Evolutionary conservation across 2,329 filamentous ascomycete species (phyloP), one percentile per base, ranked within the genome.

Genomic region (Coleophoma cylindrospora): DNA sequence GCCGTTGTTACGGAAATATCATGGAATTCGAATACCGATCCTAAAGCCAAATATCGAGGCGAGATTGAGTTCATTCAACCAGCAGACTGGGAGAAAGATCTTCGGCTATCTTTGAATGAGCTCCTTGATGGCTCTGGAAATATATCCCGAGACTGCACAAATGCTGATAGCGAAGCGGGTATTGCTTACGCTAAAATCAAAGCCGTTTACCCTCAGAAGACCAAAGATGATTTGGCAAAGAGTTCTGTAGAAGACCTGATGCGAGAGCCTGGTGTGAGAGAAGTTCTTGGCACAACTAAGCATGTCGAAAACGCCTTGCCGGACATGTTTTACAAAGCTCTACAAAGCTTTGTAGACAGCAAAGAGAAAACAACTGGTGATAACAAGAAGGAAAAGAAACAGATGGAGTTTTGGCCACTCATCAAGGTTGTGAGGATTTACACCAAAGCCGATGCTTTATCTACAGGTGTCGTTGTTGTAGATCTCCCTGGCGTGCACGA

Each of bases 401-500:
- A 54, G 68, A 68, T 53, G 73, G 55, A 64, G 2, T 56, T 60
- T 1, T 74, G 70, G 70, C 70, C 70, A 0, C 54, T 74, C 0
- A 65, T 74, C 3, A 56, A 65, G 0, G 50, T 61, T 0, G 70
- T 73, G 3, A 58, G 63, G 2, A 66, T 80, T 1, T 79, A 69
- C 48, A 66, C 70, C 7, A 75, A 71, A 48, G 66, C 74, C 0
- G 58, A 69, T 0, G 70, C 76, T 0, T 61, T 81, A 1, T 70
- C 68, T 1, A 71, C 74, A 6, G 76, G 77, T 0, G 70, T 76
- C 2, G 70, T 74, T 0, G 64, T 81, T 4, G 76, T 80, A 1
- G 76, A 81, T 53, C 65, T 81, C 0, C 78, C 78, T 0, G 77
- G 79, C 15, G 69, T 78, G 0, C 73, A 75, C 0, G 78, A 82